Base-by-base conservation (phyloP, 2,329 filamentous ascomycete genomes). In the Aspergillus pseudoterreus region DNA sequence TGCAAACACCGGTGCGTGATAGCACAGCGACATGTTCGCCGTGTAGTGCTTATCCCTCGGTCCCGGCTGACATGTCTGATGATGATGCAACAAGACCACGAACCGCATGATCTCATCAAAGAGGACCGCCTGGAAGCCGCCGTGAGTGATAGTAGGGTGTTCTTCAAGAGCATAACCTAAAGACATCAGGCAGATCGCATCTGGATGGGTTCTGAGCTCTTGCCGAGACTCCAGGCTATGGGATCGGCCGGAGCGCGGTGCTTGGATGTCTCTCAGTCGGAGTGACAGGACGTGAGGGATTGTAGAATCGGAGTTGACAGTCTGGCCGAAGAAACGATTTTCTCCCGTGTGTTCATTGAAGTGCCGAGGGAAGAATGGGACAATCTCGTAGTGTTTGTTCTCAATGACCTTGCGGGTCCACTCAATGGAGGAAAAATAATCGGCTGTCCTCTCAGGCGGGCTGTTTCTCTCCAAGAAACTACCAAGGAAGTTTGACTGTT, bases 31-130 rank as follows among this genome's bases (percentile, higher is more conserved):
- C 45, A 48, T 48, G 19, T 48, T 39, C 6, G 24, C 14, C 33
- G 45, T 48, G 19, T 48, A 48, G 24, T 48, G 45, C 14, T 35
- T 36, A 6, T 27, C 32, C n/a, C 45, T 9, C 15, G 35, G 33
- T 11, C 35, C 45, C 17, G 45, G 45, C 10, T 24, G 11, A 32
- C 35, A 39, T 12, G 33, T 24, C n/a, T 17, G 17, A 41, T 48
- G 14, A 21, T 41, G 35, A 42, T 48, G 45, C 35, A 48, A 22
- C 17, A 48, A n/a, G 15, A 48, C 27, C 17, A 48, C 45, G 8
- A 48, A 48, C 35, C 45, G 33, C 45, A 48, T 48, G 15, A 48
- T 41, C 35, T 48, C 45, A 30, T 48, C 45, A 35, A 48, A 48
- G 17, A 48, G 12, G 10, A 48, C 45, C n/a, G 15, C 36, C 15